phyloP scores from a whole-genome alignment of 2,329 filamentous ascomycete genomes.

The Colletotrichum chlorophyti region DNA sequence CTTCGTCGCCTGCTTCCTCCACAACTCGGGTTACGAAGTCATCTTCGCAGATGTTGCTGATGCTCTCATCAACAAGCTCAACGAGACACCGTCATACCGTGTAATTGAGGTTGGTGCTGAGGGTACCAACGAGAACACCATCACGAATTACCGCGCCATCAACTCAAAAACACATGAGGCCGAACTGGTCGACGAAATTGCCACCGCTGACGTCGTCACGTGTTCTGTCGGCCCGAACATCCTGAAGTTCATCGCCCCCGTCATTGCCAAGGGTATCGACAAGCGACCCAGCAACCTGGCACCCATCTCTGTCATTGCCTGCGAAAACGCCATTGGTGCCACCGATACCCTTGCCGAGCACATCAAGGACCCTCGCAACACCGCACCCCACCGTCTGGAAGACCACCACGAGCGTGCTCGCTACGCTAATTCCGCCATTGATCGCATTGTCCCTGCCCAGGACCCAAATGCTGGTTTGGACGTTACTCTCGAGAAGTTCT shows the following conservation, averaged over 20 bases:
- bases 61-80: constrained; percentile 78
- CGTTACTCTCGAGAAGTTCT: constrained; percentile 97
- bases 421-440: constrained; percentile 97
- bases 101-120: constrained; percentile 92
- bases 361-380: constrained; percentile 79
- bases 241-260: constrained; percentile 93
- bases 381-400: constrained; percentile 69
- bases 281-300: constrained; percentile 67
- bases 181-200: constrained; percentile 84
- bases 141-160: constrained; percentile 96
- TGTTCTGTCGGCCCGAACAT: constrained; percentile 97
- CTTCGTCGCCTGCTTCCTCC: constrained; percentile 90
- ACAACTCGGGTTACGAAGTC: constrained; percentile 94
- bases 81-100: constrained; percentile 78
- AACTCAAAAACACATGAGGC: constrained; percentile 89
- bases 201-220: constrained; percentile 88
- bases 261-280: constrained; percentile 93
- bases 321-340: constrained; percentile 96
- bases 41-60: constrained; percentile 96
- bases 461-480: constrained; percentile 80
- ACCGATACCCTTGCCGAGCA: constrained; percentile 85
- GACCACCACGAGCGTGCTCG: constrained; percentile 77
- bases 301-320: constrained; percentile 91
- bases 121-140: constrained; percentile 79
- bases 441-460: constrained; percentile 96